A percentile compares a stretch with the other conserved stretches of the same genome.
These are phyloP conservation scores for Pythium utonaiense DNA, from an alignment of 352 stramenopile genomes.

Conservation along the genomic window DNA sequence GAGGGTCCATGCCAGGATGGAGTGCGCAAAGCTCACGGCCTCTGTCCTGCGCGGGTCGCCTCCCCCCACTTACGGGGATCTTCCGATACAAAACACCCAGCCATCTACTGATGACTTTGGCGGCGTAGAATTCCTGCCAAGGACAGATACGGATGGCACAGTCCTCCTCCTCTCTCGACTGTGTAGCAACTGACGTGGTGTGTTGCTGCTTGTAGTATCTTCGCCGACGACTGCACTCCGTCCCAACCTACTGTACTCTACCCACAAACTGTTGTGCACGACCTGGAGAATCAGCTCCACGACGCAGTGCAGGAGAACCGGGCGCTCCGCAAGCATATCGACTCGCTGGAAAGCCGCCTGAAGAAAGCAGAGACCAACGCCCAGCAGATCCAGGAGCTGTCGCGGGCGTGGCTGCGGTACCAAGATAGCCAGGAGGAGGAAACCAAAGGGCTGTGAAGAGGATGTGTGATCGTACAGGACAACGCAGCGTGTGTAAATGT, in stretches of 20 bases:
- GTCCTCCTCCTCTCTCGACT: neutral
- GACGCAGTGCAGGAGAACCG: constrained; percentile 36
- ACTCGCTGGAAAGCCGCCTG: constrained; percentile 31
- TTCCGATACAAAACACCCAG: constrained; percentile 26
- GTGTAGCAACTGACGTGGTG: neutral
- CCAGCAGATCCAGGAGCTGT: constrained; percentile 40
- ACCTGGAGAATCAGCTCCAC: constrained; percentile 25
- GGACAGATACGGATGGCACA: constrained; percentile 90
- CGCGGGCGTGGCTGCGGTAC: constrained; percentile 39
- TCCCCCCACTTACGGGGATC: neutral
- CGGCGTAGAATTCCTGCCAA: constrained; percentile 82
- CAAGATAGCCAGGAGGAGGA: constrained; percentile 8
- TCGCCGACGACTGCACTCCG: constrained; percentile 17
- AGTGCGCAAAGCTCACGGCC: neutral
- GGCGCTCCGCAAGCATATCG: constrained; percentile 33
- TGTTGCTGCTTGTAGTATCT: constrained; percentile 16
- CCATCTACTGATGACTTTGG: constrained; percentile 87
- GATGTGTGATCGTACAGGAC: neutral
- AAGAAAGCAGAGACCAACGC: constrained; percentile 33
- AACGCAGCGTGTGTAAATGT: neutral
- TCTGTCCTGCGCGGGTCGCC: neutral
- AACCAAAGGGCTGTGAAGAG: neutral
- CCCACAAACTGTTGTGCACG: constrained; percentile 20
- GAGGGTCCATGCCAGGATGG: constrained; percentile 1
- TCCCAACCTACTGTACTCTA: constrained; percentile 16